phyloP scores from a whole-genome alignment of 805 yeast genomes.

The Candida berthetii region DNA sequence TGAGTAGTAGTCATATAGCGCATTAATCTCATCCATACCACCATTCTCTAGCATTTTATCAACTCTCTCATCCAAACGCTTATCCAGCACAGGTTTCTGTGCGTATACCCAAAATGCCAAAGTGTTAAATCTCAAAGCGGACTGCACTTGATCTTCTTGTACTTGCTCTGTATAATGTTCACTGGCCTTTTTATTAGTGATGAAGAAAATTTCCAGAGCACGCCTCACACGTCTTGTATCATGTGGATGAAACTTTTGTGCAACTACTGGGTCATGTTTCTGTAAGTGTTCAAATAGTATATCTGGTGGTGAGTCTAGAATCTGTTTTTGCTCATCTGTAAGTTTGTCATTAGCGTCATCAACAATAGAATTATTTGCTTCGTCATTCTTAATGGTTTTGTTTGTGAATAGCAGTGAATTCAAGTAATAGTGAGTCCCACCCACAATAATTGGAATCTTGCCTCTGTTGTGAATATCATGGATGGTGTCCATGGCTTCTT shows the following conservation, averaged over 20 bases:
- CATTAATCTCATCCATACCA: conserved; percentile 61
- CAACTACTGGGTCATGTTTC: conserved; percentile 62
- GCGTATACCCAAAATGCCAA: conserved; percentile 82
- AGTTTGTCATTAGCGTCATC: conserved; percentile 6
- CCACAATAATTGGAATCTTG: conserved; percentile 82
- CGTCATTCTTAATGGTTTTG: conserved; percentile 43
- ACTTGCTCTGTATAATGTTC: conserved; percentile 62
- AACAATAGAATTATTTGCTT: conserved; percentile 3
- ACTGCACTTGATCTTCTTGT: conserved; percentile 30
- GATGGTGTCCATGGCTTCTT: conserved; percentile 60
- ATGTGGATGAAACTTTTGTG: conserved; percentile 85
- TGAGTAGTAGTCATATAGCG: conserved; percentile 43
- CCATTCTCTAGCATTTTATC: conserved; percentile 76
- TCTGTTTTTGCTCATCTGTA: conserved; percentile 26
- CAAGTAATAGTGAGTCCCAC: conserved; percentile 93
- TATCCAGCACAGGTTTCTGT: conserved; percentile 47
- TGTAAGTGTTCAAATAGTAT: conserved; percentile 41
- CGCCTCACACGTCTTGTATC: conserved; percentile 74
- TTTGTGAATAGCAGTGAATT: conserved; percentile 73
- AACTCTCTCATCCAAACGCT: conserved; percentile 71
- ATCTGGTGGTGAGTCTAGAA: conserved; percentile 54
- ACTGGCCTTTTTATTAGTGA: conserved; percentile 64
- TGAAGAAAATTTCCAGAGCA: conserved; percentile 72
- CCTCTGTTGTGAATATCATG: conserved; percentile 59
- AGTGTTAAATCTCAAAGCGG: conserved; percentile 51